Evolutionary conservation across 306 rosid species (phyloP).

Genomic region (Casuarina cunninghamiana): DNA sequence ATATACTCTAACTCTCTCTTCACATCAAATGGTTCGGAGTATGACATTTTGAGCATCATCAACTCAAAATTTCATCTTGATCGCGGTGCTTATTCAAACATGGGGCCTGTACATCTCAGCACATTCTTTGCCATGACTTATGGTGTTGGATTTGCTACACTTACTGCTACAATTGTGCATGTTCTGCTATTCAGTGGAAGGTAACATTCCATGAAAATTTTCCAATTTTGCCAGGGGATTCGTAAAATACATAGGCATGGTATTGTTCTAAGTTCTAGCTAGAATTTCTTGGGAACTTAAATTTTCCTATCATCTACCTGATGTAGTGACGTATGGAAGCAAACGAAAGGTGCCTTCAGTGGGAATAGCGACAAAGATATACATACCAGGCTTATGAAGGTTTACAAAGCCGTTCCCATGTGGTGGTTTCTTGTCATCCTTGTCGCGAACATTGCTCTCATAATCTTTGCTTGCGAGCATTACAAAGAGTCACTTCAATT

Average conservation of each 20-base stretch:
- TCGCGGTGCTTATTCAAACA: conserved; percentile 39
- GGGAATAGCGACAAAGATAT: conserved; percentile 46
- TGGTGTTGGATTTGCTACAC: conserved; percentile 79
- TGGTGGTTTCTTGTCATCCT: conserved; percentile 75
- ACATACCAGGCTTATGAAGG: conserved; percentile 71
- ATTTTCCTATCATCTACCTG: conserved; percentile 9
- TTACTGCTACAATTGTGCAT: conserved; percentile 72
- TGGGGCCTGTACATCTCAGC: conserved; percentile 65
- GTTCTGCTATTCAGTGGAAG: conserved; percentile 74
- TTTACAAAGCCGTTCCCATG: conserved; percentile 59
- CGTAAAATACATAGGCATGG: not conserved
- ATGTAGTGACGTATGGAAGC: conserved; percentile 55
- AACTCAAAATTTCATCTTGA: conserved; percentile 67
- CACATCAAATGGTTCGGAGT: conserved; percentile 52
- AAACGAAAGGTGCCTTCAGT: conserved; percentile 53
- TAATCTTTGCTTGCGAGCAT: conserved; percentile 46
- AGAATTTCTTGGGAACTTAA: not conserved
- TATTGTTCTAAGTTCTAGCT: not conserved
- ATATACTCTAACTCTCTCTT: conserved; percentile 61
- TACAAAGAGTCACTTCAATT: conserved; percentile 68
- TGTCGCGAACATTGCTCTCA: conserved; percentile 55
- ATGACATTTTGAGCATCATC: conserved; percentile 55
- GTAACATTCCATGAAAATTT: conserved; percentile 32
- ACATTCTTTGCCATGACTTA: conserved; percentile 77
- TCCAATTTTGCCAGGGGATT: not conserved